Evolutionary conservation across 2,329 filamentous ascomycete genomes (phyloP), one percentile per base, ranked within the genome.

Genomic region (Botrytis medusae): DNA sequence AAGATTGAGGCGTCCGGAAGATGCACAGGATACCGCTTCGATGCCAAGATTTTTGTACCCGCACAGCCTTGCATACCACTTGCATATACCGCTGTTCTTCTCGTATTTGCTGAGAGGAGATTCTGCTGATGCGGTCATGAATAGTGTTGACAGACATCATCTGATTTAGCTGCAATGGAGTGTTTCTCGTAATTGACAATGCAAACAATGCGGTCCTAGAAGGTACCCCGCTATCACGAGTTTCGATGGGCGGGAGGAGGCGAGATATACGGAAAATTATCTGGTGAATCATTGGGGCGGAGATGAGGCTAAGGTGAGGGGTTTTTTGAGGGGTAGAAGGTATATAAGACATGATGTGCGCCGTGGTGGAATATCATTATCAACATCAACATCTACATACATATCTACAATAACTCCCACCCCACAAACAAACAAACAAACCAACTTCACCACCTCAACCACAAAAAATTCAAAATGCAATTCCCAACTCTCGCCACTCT

Each of bases 391-490:
- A 61, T 46, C 67, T 44, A 29, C 51, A 48, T 10, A 65, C 32
- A 25, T 44, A 63, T 44, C 64, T 32, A 40, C 64, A 68, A 54
- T 7, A 10, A 37, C 44, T 51, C 32, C 51, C 6, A 22, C 37
- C n/a, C 20, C 25, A 44, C 46, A 59, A 71, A 42, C 44, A 44
- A 34, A 37, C 34, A 25, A 32, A 32, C 22, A 10, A 61, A 37
- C 34, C 0, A 61, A 29, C 34, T 0, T 7, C 34, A 40, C 6
- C 20, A 37, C 40, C 32, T 61, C 32, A 32, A 20, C 42, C 57
- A 65, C 57, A 46, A 44, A 44, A 20, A 44, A 67, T 25, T 74
- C 75, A 85, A 79, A 72, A 86, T 87, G 85, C 83, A 85, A 79
- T 77, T 85, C 79, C 79, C 83, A 77, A 80, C 77, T 77, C 77